Base-by-base conservation (phyloP, 2,329 filamentous ascomycete genomes). In the Ophiostoma pallidulum region DNA sequence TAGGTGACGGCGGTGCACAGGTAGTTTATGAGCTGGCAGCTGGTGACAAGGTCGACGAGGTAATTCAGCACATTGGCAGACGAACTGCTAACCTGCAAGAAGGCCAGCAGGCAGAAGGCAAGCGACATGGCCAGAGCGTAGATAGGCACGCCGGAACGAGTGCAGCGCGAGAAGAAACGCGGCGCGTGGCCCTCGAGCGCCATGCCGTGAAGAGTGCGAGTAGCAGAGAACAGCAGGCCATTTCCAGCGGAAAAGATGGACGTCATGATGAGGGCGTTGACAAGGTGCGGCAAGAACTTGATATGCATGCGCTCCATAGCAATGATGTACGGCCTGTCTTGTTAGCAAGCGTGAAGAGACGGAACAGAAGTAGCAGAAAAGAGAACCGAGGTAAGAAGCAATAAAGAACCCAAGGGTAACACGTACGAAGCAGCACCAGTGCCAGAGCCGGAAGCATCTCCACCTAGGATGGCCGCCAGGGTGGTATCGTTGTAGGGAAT, bases 181-280 rank as follows among this genome's bases (percentile, higher is more conserved):
- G 63, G 77, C 0, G 75, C 76, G 52, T 77, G 72, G 26, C 74
- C 73, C 50, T 78, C 75, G 40, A 74, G 64, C 0, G 74, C 74
- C 18, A 82, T 67, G 14, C 76, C 77, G 56, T 78, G 75, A n/a
- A 82, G 63, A 47, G 74, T 75, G 47, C 78, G 72, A 51, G 75
- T 79, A 19, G 75, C 76, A 50, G 73, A 77, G 61, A 78, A 82
- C 46, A 77, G 71, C 56, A 78, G 78, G 26, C 73, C 76, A 60
- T 81, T 81, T 2, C 77, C 78, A 2, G 78, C 77, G 43, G 71
- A 76, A 54, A 81, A 78, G 14, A 77, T 74, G 18, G 75, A 73
- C 1, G 72, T 75, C 39, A 81, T 66, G 37, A 83, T 68, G 52
- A 81, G 66, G 3, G 75, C 77, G 58, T 82, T 82, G 58, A 81